Base-by-base conservation (phyloP, 352 stramenopile species). In the Phytopythium cucurbitacearum region DNA sequence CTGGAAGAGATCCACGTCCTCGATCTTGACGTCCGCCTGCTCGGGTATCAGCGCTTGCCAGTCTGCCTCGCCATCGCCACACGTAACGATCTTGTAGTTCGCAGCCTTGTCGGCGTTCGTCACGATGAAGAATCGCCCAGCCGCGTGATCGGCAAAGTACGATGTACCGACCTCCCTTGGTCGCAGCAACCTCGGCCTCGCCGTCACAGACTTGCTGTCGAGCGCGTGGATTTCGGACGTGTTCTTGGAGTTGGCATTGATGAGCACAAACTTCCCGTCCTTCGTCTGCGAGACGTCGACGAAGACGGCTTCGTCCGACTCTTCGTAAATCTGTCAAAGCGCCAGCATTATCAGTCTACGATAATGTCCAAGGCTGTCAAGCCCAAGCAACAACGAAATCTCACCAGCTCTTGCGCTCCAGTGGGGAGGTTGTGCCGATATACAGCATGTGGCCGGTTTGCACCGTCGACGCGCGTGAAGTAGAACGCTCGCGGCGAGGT, bases 181-280 rank as follows among this genome's bases (percentile, higher is more conserved):
- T 7, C 78, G 79, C 42, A 94, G 53, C 21, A 84, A 46, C 33
- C 69, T 65, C n/a, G 76, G 76, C 21, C 36, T 39, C 0, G 69
- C 69, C 3, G 59, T 15, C 7, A 49, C 36, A 32, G 76, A 36
- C 13, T 67, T 40, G 11, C 61, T 61, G 28, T 69, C 51, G 11
- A 84, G 51, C 8, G 76, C 76, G 49, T 87, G 72, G 43, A 95
- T 92, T 65, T 96, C 82, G n/a, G 86, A 95, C 44, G 71, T 76
- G 46, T 75, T 79, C 65, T 95, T 95, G 3, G 80, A 91, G 65
- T 96, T 95, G 69, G 76, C 89, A 56, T 94, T 95, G 52, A 95
- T 89, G 15, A 94, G 61, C 40, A 96, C 70, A 40, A 85, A 93
- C 10, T 57, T 44, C 44, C 64, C 71, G 70, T 95, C 87, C 49